A percentile compares a stretch with the other conserved stretches of the same genome.
These are phyloP conservation scores for Mucuna pruriens DNA, from an alignment of 306 rosid species.

Conservation along the genomic window DNA sequence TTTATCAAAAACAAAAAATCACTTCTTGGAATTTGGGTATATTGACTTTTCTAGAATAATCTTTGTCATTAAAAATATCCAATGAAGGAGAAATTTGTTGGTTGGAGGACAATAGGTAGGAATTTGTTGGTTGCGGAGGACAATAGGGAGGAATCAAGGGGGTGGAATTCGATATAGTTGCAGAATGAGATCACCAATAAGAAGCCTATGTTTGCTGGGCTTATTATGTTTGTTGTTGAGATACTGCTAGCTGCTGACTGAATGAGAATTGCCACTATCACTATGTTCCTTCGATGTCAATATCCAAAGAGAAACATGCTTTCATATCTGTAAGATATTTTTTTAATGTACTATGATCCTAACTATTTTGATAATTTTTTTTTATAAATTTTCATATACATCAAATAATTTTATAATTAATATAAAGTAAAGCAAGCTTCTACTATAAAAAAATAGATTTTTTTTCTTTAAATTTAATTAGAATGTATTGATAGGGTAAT, in stretches of 20 bases:
- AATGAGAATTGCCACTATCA: slow-evolving; percentile 7
- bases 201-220: slow-evolving; percentile 19
- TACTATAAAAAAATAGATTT: no score
- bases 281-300: background rate
- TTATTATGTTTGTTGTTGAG: slow-evolving; percentile 10
- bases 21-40: background rate
- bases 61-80: background rate
- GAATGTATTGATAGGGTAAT: background rate
- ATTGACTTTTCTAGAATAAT: slow-evolving; percentile 18
- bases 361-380: background rate
- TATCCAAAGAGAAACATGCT: background rate
- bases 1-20: background rate
- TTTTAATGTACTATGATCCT: background rate
- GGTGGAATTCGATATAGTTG: slow-evolving; percentile 39
- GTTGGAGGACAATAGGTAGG: slow-evolving; percentile 37
- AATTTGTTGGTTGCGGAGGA: slow-evolving; percentile 37
- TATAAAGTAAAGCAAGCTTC: background rate
- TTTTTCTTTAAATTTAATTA: background rate
- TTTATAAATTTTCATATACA: background rate
- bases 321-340: background rate
- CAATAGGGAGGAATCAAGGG: slow-evolving; percentile 39
- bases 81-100: slow-evolving; percentile 33
- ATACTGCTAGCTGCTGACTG: background rate
- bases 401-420: background rate
- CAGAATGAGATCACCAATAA: slow-evolving; percentile 39